These are phyloP conservation scores for Bothriochloa decipiens DNA, from an alignment of 176 grass and related monocot genomes.

Conservation along the genomic window DNA sequence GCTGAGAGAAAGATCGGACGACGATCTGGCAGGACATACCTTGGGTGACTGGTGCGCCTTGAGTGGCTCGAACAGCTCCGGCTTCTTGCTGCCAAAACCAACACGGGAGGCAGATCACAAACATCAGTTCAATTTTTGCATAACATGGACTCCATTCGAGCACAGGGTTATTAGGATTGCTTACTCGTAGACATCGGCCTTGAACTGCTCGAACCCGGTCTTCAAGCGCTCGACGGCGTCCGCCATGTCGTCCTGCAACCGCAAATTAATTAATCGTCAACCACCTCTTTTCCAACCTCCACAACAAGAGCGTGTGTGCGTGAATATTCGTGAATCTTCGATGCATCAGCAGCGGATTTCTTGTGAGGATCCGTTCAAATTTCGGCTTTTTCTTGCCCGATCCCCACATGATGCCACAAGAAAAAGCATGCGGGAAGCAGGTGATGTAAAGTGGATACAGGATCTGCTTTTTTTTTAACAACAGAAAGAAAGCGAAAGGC, in stretches of 20 bases:
- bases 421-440: constrained; percentile 14
- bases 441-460: constrained; percentile 22
- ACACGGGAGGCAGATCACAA: not conserved
- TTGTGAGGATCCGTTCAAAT: not conserved
- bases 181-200: constrained; percentile 87
- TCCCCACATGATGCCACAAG: not conserved
- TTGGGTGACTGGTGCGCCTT: constrained; percentile 72
- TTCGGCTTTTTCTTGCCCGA: not conserved
- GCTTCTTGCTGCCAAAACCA: constrained; percentile 60
- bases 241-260: constrained; percentile 59
- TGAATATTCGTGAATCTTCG: not conserved
- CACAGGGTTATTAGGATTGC: not conserved
- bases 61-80: constrained; percentile 72
- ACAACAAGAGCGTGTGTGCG: constrained; percentile 30
- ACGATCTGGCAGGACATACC: constrained; percentile 32
- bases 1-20: not conserved
- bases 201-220: constrained; percentile 89
- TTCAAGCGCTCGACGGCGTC: constrained; percentile 80
- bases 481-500: not conserved
- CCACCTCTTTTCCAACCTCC: not conserved
- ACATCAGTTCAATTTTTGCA: not conserved
- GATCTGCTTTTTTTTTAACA: constrained; percentile 26
- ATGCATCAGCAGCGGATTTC: not conserved
- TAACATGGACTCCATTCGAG: too few relatives aligned
- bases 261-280: not conserved